Evolutionary conservation across 192 early-diverging fungal species (phyloP), one percentile per base, ranked within the genome.

Genomic region (Mortierella antarctica): DNA sequence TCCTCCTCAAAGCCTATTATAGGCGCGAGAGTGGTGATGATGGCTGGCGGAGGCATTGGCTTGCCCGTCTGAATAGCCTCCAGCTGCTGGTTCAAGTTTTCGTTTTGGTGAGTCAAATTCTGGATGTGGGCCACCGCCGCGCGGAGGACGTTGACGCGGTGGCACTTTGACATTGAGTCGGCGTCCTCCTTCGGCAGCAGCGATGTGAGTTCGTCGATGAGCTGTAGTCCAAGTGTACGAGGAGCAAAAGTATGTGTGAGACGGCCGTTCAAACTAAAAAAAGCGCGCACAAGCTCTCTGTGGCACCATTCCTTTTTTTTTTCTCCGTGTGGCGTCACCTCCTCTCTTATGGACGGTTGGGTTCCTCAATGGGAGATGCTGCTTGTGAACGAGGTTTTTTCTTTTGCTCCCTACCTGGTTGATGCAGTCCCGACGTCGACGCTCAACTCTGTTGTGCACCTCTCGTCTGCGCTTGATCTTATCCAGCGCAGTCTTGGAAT

Each of bases 371-470:
- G 12, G 4, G 49, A 1, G 49, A 50, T 11, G 10, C 1, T 14
- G 49, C 12, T 1, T n/a, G n/a, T n/a, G 50, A 51, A 15, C 50
- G 11, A 4, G n/a, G 13, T 51, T n/a, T n/a, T 50, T 6, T 11
- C 56, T n/a, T 42, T 20, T n/a, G 11, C 18, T 20, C 23, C 48
- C 12, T 72, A 61, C 77, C 77, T 80, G 77, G 39, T 80, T 80
- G 20, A 93, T 88, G 59, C 87, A 90, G 79, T 93, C 91, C 52
- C 92, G 82, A 31, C 92, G 87, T 61, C 89, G 83, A 17, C 92
- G 83, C 75, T 93, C 92, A 15, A 93, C 91, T 66, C 86, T 87
- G 71, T 93, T 93, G 71, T 93, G 92, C 31, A 89, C 91, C 82
- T 91, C 92, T 71, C 90, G 86, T 40, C 92, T 83, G 18, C 89